Evolutionary conservation across 208 protist genomes (phyloP).

Genomic region (Trypanosoma cruzi): DNA sequence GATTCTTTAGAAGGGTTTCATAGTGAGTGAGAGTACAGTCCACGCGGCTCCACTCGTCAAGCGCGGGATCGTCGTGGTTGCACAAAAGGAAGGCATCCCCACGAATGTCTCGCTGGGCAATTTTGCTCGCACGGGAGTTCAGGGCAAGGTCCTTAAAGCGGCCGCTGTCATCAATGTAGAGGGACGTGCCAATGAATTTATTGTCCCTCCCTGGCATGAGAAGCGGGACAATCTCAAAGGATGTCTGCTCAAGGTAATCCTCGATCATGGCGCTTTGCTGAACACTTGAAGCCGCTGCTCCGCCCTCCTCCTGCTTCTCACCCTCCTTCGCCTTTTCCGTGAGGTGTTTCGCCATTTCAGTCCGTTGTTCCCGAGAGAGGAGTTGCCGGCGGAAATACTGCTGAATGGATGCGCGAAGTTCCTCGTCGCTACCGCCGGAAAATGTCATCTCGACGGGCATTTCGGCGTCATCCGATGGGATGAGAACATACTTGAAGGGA

Average conservation of each 20-base stretch:
- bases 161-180: slow-evolving; percentile 92
- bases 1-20: slow-evolving; percentile 42
- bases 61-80: slow-evolving; percentile 87
- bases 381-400: slow-evolving; percentile 70
- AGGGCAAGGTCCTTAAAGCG: slow-evolving; percentile 85
- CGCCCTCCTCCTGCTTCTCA: slow-evolving; percentile 12
- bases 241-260: slow-evolving; percentile 71
- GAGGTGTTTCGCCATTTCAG: slow-evolving; percentile 67
- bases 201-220: slow-evolving; percentile 78
- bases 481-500: slow-evolving; percentile 76
- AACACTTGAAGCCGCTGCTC: slow-evolving; percentile 12
- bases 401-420: slow-evolving; percentile 58
- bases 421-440: slow-evolving; percentile 61
- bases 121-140: slow-evolving; percentile 80
- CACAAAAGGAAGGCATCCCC: slow-evolving; percentile 89
- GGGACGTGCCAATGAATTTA: slow-evolving; percentile 76
- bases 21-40: slow-evolving; percentile 56
- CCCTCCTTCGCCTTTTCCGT: slow-evolving; percentile 40
- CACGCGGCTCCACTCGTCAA: slow-evolving; percentile 85
- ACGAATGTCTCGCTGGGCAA: slow-evolving; percentile 88
- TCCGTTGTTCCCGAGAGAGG: slow-evolving; percentile 73
- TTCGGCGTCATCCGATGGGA: slow-evolving; percentile 56
- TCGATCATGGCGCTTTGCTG: slow-evolving; percentile 68
- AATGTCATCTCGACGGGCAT: slow-evolving; percentile 45
- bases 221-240: slow-evolving; percentile 88